Evolutionary conservation across 2,329 filamentous ascomycete genomes (phyloP).

Genomic region (Penicillium sp.): DNA sequence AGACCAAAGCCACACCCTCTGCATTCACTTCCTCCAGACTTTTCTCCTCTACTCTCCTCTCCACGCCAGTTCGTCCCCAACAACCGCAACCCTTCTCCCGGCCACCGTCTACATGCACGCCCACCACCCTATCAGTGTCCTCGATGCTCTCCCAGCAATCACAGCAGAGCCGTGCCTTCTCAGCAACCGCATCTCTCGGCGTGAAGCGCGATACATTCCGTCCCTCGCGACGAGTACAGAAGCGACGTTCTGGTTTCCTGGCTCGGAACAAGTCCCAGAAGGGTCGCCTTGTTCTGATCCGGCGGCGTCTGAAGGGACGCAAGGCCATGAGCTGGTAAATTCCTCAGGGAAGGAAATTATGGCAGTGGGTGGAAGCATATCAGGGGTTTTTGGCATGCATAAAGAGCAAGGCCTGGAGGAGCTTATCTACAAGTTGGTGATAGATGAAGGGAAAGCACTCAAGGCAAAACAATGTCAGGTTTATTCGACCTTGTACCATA

Average conservation of each 20-base stretch:
- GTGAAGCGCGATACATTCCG: slow-evolving; percentile 60
- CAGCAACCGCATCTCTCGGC: slow-evolving; percentile 47
- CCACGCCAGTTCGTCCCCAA: slow-evolving; percentile 28
- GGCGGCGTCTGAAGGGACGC: slow-evolving; percentile 59
- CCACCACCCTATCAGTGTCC: slow-evolving; percentile 19
- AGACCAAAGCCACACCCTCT: slow-evolving; percentile 31
- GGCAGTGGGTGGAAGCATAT: slow-evolving; percentile 2
- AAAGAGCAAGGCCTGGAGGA: background rate
- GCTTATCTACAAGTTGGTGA: background rate
- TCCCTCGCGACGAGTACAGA: slow-evolving; percentile 63
- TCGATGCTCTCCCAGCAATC: slow-evolving; percentile 34
- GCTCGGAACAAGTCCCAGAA: slow-evolving; percentile 56
- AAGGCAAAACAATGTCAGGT: slow-evolving; percentile 12
- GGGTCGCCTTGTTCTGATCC: slow-evolving; percentile 58
- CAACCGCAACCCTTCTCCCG: slow-evolving; percentile 30
- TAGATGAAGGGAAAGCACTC: background rate
- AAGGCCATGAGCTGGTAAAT: slow-evolving; percentile 56
- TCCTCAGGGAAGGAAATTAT: background rate
- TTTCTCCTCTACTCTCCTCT: slow-evolving; percentile 46
- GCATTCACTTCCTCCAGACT: slow-evolving; percentile 41
- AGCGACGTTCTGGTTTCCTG: slow-evolving; percentile 65
- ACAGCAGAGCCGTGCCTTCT: slow-evolving; percentile 45
- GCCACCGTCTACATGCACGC: slow-evolving; percentile 19
- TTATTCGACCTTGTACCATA: slow-evolving; percentile 28
- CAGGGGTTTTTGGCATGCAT: slow-evolving; percentile 4